Evolutionary conservation across 345 rosid genomes (phyloP).

Genomic region (Ailanthus altissimus): DNA sequence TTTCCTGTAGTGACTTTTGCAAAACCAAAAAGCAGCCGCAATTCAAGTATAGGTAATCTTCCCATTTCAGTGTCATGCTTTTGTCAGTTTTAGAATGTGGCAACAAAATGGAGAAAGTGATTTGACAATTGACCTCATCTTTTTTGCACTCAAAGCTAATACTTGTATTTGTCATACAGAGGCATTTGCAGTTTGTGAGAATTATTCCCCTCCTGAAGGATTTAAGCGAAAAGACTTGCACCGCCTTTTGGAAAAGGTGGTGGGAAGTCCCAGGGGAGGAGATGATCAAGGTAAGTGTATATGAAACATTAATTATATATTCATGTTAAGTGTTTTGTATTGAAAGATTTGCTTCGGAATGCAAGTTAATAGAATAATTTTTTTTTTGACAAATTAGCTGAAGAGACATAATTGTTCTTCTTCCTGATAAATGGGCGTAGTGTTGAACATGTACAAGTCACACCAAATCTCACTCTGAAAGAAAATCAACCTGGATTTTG

Average conservation of each 20-base stretch:
- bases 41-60: conserved; percentile 87
- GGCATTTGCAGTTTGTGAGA: conserved; percentile 96
- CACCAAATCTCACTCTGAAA: neutral
- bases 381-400: neutral
- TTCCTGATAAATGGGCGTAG: neutral
- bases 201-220: conserved; percentile 87
- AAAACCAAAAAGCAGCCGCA: conserved; percentile 98
- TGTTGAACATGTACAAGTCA: neutral
- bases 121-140: conserved; percentile 17
- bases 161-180: conserved; percentile 45
- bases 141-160: conserved; percentile 9
- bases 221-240: conserved; percentile 78
- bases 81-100: neutral
- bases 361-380: neutral
- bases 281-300: conserved; percentile 68
- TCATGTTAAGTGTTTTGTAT: neutral
- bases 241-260: conserved; percentile 82
- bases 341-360: neutral
- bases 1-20: conserved; percentile 91
- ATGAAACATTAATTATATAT: neutral
- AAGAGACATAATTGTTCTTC: neutral
- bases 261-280: conserved; percentile 89
- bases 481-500: neutral
- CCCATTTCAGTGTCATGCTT: neutral
- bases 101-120: conserved; percentile 1